Percentiles rank a stretch among this genome's conserved stretches.
phyloP scores from a whole-genome alignment of 164 flowering plant genomes.

The Litsea cubeba region DNA sequence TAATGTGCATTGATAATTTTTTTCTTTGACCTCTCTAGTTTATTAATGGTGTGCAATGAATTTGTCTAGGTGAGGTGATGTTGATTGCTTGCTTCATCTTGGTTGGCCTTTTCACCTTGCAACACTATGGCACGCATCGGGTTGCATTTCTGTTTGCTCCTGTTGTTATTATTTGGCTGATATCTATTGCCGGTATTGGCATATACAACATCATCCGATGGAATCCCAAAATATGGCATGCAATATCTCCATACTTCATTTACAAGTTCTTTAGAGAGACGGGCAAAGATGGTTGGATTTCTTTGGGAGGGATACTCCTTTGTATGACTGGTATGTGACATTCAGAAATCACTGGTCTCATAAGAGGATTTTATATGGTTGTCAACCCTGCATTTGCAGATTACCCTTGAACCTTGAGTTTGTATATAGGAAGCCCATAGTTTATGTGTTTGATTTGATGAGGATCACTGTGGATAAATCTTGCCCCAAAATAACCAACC shows the following conservation, averaged over 20 bases:
- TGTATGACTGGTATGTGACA: conserved; percentile 62
- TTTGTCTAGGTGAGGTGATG: conserved; percentile 44
- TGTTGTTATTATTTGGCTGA: conserved; percentile 67
- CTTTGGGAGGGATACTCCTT: conserved; percentile 86
- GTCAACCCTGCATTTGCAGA: not conserved
- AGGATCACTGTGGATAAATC: not conserved
- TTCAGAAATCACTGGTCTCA: not conserved
- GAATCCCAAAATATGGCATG: conserved; percentile 65
- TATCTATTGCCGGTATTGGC: conserved; percentile 63
- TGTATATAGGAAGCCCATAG: not conserved
- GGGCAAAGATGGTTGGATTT: conserved; percentile 86
- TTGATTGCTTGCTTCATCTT: conserved; percentile 67
- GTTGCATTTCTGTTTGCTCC: conserved; percentile 88
- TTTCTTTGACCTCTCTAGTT: not conserved
- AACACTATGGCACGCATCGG: conserved; percentile 82
- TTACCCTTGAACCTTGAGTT: not conserved
- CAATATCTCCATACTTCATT: conserved; percentile 73
- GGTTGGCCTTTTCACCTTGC: conserved; percentile 87
- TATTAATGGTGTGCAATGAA: conserved; percentile 2
- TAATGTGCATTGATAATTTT: no score
- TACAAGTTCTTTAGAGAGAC: conserved; percentile 63
- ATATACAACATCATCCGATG: conserved; percentile 66
- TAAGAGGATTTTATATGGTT: not conserved
- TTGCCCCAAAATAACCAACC: not conserved
- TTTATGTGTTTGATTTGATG: not conserved